Evolutionary conservation across 768 basidiomycete species (phyloP), one percentile per base, ranked within the genome.

Genomic region (Phylloporus sp.): DNA sequence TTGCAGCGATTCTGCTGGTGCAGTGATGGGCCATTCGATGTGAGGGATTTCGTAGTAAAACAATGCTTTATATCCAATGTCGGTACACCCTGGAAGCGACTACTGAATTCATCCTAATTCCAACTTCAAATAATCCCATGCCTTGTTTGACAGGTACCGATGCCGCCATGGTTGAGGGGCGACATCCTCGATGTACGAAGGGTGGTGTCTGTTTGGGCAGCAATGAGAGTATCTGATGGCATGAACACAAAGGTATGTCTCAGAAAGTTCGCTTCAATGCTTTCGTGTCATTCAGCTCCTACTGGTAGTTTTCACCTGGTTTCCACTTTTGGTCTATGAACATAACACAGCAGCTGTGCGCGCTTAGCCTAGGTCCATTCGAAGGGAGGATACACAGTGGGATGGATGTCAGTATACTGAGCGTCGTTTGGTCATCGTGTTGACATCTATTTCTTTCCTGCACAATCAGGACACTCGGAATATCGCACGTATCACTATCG

Each of bases 11-110:
- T 83, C 61, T 84, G 82, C 63, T 90, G 86, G 86, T 89, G 85
- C 64, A 84, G 78, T 44, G 90, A 91, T 60, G 88, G 89, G 3
- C 88, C 89, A 14, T 90, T 79, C 56, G 89, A 90, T 63, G 65
- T 92, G 39, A 76, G 86, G 51, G 86, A 92, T 67, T 91, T 92
- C 56, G 79, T 91, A 46, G 81, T 88, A 39, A 93, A 92, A 64
- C 90, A 92, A 64, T 90, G 84, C 61, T 91, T 90, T 64, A 88
- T 92, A 57, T 91, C 89, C 38, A 79, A 82, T 64, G 85, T 84
- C 45, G 53, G 72, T 70, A 46, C n/a, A n/a, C 54, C 46, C 26
- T 27, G 45, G 46, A 39, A 28, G 31, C 36, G 36, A 38, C 9
- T 24, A 41, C 46, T 40, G 20, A 49, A 44, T 45, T 23, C 31